phyloP scores from a whole-genome alignment of 1,139 yeast species.

The Taphrina wiesneri region DNA sequence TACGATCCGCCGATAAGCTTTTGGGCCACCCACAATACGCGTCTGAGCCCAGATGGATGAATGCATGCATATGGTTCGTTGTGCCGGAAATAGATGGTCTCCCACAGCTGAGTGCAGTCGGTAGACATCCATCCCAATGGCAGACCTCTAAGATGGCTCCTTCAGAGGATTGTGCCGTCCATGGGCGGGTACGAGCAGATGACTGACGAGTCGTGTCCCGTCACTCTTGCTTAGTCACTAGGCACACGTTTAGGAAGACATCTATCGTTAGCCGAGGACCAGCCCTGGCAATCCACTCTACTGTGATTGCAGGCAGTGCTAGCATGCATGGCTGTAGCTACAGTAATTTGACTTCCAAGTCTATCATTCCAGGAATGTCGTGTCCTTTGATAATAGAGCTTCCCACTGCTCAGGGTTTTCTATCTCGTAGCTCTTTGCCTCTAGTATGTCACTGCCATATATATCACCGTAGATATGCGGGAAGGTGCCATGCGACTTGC shows the following conservation, averaged over 20 bases:
- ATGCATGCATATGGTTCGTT: neutral
- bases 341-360: too few species aligned
- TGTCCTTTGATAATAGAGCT: neutral
- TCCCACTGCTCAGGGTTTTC: slow-evolving; percentile 22
- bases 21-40: slow-evolving; percentile 2
- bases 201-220: neutral
- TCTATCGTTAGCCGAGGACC: neutral
- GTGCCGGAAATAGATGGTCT: neutral
- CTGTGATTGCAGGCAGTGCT: neutral
- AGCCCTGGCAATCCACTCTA: neutral
- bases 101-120: neutral
- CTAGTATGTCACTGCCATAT: slow-evolving; percentile 6
- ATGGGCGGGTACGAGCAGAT: neutral
- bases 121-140: neutral
- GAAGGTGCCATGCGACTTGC: slow-evolving; percentile 23
- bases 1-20: neutral
- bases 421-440: slow-evolving; percentile 5
- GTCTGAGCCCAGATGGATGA: neutral
- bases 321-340: neutral
- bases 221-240: neutral
- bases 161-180: neutral
- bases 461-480: slow-evolving; percentile 30
- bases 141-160: too few species aligned
- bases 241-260: neutral
- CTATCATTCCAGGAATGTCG: neutral